Evolutionary conservation across 371 early-diverging fungal genomes (phyloP), one percentile per base, ranked within the genome.

Genomic region (Blastocladiella emersonii): DNA sequence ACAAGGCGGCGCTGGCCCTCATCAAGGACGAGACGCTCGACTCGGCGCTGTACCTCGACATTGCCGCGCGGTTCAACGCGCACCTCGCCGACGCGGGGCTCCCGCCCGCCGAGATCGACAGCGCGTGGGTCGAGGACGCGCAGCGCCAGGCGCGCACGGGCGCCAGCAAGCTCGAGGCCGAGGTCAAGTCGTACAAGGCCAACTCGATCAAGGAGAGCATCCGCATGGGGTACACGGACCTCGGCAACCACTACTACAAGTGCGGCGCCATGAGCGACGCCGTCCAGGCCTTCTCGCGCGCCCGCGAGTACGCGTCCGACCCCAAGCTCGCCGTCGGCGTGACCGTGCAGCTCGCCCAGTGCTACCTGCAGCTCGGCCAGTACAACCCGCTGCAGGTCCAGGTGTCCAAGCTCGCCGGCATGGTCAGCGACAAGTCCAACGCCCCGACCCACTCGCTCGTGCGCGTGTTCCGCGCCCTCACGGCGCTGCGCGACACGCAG

Each of bases 191-290:
- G 44, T 87, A 85, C 70, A 86, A 86, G 64, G 74, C 69, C 44
- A 87, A 84, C 63, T 66, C 82, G 56, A 80, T 84, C 65, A 92
- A 88, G 71, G 92, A 92, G 72, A 82, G 82, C 66, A 89, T 90
- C 48, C 71, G 92, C 66, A 81, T 84, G 81, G 85, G 84, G 17
- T 78, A 85, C 64, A 82, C 76, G 32, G 85, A 85, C 45, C 72
- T 91, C 15, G 93, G 88, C 8, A 86, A 89, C 64, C 85, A 85
- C 63, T 83, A 79, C 65, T 85, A 79, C 67, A 71, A 74, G 15
- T 76, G 78, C 56, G 93, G 93, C 17, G 88, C 89, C 55, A 65
- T 87, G 62, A 64, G 71, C 0, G 72, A 71, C 32, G 88, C 93
- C 0, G 70, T 85, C 37, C 85, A 85, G 63, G 76, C 72, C 55